These are phyloP conservation scores for Podospora appendiculata DNA, from an alignment of 495 filamentous ascomycete genomes.

Conservation along the genomic window DNA sequence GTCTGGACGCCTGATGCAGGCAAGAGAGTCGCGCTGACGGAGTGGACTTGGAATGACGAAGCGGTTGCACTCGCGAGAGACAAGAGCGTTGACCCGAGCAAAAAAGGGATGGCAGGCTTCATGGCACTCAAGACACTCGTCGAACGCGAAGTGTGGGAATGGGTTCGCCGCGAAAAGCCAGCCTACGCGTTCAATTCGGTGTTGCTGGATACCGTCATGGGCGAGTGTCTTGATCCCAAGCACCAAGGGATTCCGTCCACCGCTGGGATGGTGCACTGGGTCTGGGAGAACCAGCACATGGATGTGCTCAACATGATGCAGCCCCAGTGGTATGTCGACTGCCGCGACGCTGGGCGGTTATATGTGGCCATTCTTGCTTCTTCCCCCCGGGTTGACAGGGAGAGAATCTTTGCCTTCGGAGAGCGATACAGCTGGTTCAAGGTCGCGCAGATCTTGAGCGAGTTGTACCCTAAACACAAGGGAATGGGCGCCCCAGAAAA, in stretches of 20 bases:
- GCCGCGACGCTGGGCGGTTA: constrained; percentile 19
- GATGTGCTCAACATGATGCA: constrained; percentile 18
- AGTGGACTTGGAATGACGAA: constrained; percentile 22
- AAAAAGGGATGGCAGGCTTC: constrained; percentile 21
- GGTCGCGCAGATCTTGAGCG: constrained; percentile 20
- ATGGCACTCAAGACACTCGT: constrained; percentile 30
- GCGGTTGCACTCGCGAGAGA: constrained; percentile 18
- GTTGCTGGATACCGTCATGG: constrained; percentile 25
- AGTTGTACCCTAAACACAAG: constrained; percentile 20
- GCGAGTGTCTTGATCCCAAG: constrained; percentile 22
- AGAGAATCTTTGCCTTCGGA: constrained; percentile 25
- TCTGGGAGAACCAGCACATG: constrained; percentile 19
- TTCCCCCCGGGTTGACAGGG: constrained; percentile 17
- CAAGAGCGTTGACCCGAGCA: neutral
- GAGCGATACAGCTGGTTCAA: constrained; percentile 24
- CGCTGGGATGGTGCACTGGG: constrained; percentile 22
- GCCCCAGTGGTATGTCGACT: constrained; percentile 28
- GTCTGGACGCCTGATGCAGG: constrained; percentile 21
- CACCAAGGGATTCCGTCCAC: constrained; percentile 19
- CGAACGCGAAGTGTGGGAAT: constrained; percentile 28
- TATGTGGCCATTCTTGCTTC: constrained; percentile 18
- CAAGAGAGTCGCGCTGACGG: constrained; percentile 14
- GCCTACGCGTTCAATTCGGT: constrained; percentile 24
- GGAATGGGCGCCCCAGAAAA: constrained; percentile 15
- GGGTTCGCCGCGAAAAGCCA: constrained; percentile 22